A percentile compares a stretch with the other conserved stretches of the same genome.
phyloP scores from a whole-genome alignment of 768 basidiomycete genomes.

The Lepiota subincarnata region DNA sequence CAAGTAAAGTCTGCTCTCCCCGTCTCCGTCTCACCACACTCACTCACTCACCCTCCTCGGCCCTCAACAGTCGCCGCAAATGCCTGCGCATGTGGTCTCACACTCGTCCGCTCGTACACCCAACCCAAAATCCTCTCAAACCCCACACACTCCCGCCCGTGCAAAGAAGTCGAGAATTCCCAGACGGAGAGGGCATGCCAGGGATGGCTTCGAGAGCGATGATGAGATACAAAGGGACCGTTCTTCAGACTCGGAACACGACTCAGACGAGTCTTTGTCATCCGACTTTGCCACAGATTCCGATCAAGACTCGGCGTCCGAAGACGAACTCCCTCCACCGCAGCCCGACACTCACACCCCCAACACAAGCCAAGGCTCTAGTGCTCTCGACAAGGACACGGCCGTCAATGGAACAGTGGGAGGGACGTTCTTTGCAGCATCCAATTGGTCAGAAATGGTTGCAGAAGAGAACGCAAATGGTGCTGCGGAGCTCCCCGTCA shows the following conservation, averaged over 20 bases:
- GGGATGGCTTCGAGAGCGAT: conserved; percentile 61
- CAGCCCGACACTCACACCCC: conserved; percentile 60
- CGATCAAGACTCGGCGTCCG: conserved; percentile 66
- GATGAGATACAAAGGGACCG: conserved; percentile 74
- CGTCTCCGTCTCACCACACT: conserved; percentile 4
- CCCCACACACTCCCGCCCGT: conserved; percentile 30
- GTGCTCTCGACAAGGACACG: conserved; percentile 28
- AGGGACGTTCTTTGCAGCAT: conserved; percentile 48
- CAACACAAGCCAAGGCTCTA: conserved; percentile 61
- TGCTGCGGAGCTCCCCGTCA: conserved; percentile 66
- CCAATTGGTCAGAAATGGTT: conserved; percentile 85
- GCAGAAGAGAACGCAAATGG: conserved; percentile 64
- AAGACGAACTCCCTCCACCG: conserved; percentile 50
- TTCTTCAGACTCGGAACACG: conserved; percentile 61
- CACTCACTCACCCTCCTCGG: conserved; percentile 14
- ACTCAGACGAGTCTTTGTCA: conserved; percentile 53
- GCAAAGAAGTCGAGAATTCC: conserved; percentile 42
- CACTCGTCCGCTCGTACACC: conserved; percentile 28
- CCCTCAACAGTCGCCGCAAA: conserved; percentile 27
- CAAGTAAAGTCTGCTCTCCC: conserved; percentile 30
- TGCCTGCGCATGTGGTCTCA: conserved; percentile 42
- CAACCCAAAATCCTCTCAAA: conserved; percentile 25
- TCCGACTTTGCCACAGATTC: conserved; percentile 54
- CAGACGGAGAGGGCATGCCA: conserved; percentile 62
- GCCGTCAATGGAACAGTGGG: conserved; percentile 28